A percentile compares a stretch with the other conserved stretches of the same genome.
Conservation (phyloP, 352 stramenopile genomes). For the Globisporangium nodosum region DNA sequence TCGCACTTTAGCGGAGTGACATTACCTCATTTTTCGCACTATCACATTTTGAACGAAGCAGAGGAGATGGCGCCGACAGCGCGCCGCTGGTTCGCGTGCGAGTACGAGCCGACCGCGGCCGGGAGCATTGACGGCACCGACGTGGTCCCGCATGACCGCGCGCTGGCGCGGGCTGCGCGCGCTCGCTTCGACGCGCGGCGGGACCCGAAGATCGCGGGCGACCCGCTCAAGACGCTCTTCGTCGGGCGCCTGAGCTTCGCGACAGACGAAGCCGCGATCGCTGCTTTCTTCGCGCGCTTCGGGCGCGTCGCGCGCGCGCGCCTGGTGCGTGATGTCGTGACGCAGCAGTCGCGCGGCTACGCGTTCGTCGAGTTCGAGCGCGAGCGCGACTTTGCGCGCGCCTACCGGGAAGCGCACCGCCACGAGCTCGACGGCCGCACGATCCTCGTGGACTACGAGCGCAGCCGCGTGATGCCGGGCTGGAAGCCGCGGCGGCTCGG, state of each 20-base stretch:
- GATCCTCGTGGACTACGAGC: conserved; percentile 77
- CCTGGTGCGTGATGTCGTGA: conserved; percentile 61
- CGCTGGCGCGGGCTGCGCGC: conserved; percentile 40
- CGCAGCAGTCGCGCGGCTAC: conserved; percentile 65
- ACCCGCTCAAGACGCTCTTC: conserved; percentile 68
- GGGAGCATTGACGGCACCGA: conserved; percentile 73
- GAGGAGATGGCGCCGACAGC: not conserved
- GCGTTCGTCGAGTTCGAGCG: conserved; percentile 70
- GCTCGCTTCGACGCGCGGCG: conserved; percentile 43
- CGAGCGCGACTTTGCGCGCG: conserved; percentile 47
- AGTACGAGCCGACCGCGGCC: conserved; percentile 62
- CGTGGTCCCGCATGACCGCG: conserved; percentile 55
- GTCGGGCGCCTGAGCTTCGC: conserved; percentile 52
- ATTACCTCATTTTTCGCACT: too few species aligned
- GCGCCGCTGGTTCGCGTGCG: conserved; percentile 50
- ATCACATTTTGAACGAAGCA: too few species aligned
- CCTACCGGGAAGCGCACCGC: conserved; percentile 52
- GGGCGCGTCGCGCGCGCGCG: conserved; percentile 44
- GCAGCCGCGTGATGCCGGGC: conserved; percentile 65
- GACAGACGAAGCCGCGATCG: conserved; percentile 50
- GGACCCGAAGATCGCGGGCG: conserved; percentile 57
- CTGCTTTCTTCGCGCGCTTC: conserved; percentile 35
- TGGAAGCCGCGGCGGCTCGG: conserved; percentile 82
- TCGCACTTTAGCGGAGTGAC: too few species aligned
- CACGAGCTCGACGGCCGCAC: conserved; percentile 47